Evolutionary conservation across 345 rosid genomes (phyloP), one percentile per base, ranked within the genome.

Genomic region (Litchi chinensis): DNA sequence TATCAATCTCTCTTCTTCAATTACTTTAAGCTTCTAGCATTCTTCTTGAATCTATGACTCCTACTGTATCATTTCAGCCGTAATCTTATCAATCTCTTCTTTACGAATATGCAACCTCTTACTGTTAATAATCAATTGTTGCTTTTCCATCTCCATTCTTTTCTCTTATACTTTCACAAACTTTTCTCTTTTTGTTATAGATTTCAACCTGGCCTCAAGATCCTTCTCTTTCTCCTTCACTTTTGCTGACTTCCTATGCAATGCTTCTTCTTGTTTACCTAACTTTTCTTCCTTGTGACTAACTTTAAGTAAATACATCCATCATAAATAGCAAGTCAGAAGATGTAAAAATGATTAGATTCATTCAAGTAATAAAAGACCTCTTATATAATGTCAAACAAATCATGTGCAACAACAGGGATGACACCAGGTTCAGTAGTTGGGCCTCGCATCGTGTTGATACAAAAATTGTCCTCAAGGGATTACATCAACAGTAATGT

Each of bases 371-470:
- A 46, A 46, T 8, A 46, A 46, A 46, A 6, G 8, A 93, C 98
- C 95, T 89, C 87, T 68, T 89, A 89, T 48, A 95, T 85, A 26
- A 85, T 89, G 71, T 87, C 77, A 70, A 95, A 95, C 74, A 95
- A 81, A 83, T 91, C 93, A 64, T 83, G 82, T 9, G 93, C 95
- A 3, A 97, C 97, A 26, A 88, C 91, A 76, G 97, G 98, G 68
- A 95, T 93, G 73, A 95, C 96, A 32, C 99, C 99, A 2, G 87
- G 95, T 81, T 95, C 98, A 46, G 57, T 48, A 11, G 68, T 79
- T 1, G 98, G 87, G 64, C 99, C 99, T 63, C 98, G 90, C 99
- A 95, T 95, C 10, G 99, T 95, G 1, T 26, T 26, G 28, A 26
- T 26, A 26, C 1, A 26, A 26, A 26, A 26, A 26, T 26, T 26